Evolutionary conservation across 441 rosid species (phyloP), one percentile per base, ranked within the genome.

Genomic region (Syzygium syzygioides): DNA sequence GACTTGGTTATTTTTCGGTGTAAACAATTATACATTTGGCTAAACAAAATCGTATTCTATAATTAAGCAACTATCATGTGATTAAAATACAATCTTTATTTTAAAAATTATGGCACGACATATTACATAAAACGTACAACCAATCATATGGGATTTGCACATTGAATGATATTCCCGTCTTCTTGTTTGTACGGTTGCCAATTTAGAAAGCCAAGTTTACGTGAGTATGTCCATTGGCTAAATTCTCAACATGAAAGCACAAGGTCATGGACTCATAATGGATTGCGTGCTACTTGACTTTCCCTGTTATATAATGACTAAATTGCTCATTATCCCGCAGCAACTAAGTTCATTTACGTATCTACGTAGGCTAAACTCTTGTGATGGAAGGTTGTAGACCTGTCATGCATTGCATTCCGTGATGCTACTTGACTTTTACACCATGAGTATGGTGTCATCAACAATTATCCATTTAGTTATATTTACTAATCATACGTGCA

Each of bases 241-340:
- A 60, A 0, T 60, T 60, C 66, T 28, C 0, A 0, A 1, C 66
- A 28, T 26, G 66, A 3, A 60, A 60, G 66, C 66, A 60, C 32
- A 5, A 0, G 6, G 32, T 13, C 66, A 28, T 28, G 0, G 7
- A 28, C 32, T 57, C n/a, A 25, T 0, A 12, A 25, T 57, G n/a
- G 1, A 25, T 25, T 1, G 62, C 14, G 0, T 57, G n/a, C 14
- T 25, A 25, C 0, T 57, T 25, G 0, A 4, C n/a, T 57, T 25
- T 0, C 2, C 4, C 3, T 10, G 0, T 25, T 57, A 10, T 59
- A n/a, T 57, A 0, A 57, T 57, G 62, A 25, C n/a, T 57, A 4
- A 25, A 57, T 8, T 57, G n/a, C 0, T 57, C 0, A 57, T 3
- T 9, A 57, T 57, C 1, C 0, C 0, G 0, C 28, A 57, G 18